Conservation (phyloP, 257 asterid genomes). For the Anisodus tanguticus region DNA sequence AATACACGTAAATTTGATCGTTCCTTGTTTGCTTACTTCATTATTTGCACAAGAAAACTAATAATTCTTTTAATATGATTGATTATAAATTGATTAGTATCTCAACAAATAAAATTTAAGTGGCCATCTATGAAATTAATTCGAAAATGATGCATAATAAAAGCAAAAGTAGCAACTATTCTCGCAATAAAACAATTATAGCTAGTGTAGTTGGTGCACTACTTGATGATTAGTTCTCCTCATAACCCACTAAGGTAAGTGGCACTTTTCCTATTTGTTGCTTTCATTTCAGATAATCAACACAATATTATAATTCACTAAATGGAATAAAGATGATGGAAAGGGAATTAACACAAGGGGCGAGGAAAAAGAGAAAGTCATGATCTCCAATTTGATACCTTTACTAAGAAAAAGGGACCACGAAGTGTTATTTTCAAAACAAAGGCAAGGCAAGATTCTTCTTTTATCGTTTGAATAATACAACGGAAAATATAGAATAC, state of each 20-base stretch:
- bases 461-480: constrained; percentile 31
- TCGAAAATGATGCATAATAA: neutral
- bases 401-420: constrained; percentile 40
- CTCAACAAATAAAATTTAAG: neutral
- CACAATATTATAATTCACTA: neutral
- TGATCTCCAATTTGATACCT: constrained; percentile 41
- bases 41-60: neutral
- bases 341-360: neutral
- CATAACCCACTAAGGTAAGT: neutral
- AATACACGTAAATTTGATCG: neutral
- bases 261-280: neutral
- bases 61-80: neutral
- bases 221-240: neutral
- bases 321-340: constrained; percentile 1
- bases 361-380: constrained; percentile 19
- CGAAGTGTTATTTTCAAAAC: constrained; percentile 32
- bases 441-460: constrained; percentile 37
- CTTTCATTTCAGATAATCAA: neutral
- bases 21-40: neutral
- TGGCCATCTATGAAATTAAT: neutral
- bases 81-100: too few relatives aligned
- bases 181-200: neutral
- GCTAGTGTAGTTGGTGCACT: neutral
- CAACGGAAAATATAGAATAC: neutral
- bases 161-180: neutral